phyloP scores from a whole-genome alignment of 305 asterid genomes.

The Solanum hybrid region DNA sequence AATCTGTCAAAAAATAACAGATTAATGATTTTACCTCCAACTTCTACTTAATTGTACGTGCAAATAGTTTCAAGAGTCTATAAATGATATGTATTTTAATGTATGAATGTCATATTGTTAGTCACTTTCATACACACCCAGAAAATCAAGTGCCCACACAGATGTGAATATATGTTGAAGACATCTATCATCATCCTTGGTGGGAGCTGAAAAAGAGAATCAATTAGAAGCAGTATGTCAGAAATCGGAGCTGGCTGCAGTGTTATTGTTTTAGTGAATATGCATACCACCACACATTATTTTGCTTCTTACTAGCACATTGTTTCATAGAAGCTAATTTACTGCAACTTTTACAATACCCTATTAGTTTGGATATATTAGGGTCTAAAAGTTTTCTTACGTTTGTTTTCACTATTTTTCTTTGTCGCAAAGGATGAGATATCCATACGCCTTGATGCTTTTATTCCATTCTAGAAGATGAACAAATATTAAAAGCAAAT shows the following conservation, averaged over 20 bases:
- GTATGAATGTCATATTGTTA: neutral
- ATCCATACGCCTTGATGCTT: neutral
- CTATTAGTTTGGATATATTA: neutral
- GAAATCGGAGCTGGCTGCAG: neutral
- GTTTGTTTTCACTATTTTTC: neutral
- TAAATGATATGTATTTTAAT: neutral
- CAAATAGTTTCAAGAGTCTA: constrained; percentile 1
- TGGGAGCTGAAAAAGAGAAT: neutral
- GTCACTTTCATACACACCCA: neutral
- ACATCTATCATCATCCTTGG: neutral
- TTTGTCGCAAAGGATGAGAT: neutral
- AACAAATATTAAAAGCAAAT: neutral
- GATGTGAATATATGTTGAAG: neutral
- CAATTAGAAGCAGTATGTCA: neutral
- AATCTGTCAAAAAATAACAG: neutral
- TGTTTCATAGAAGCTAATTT: neutral
- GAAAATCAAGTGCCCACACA: neutral
- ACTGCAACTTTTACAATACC: neutral
- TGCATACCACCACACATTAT: neutral
- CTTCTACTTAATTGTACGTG: neutral
- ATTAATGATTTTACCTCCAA: neutral
- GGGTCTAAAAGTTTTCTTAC: neutral
- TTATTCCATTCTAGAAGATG: neutral
- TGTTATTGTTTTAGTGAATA: neutral
- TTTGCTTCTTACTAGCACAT: neutral